phyloP scores from a whole-genome alignment of 495 filamentous ascomycete species.

The Tuber brumale region DNA sequence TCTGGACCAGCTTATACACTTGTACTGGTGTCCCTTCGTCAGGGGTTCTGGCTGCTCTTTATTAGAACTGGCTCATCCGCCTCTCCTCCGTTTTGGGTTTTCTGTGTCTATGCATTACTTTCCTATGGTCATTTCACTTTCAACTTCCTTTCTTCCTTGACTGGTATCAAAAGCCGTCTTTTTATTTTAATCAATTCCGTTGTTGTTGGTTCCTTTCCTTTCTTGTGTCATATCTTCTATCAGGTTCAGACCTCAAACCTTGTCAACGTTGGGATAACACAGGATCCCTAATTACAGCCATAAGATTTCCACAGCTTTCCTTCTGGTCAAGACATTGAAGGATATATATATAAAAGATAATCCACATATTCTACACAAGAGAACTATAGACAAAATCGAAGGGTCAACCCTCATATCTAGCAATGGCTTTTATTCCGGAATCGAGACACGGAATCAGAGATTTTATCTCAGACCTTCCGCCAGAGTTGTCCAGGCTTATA shows the following conservation, averaged over 20 bases:
- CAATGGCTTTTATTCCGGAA: not conserved
- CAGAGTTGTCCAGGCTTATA: slow-evolving; percentile 29
- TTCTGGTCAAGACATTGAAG: not conserved
- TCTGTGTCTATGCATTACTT: not conserved
- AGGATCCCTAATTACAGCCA: not conserved
- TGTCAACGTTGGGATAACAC: not conserved
- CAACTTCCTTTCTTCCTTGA: not conserved
- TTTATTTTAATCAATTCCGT: not conserved
- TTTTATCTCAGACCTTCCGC: slow-evolving; percentile 34
- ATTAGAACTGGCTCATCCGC: not conserved
- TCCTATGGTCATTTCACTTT: not conserved
- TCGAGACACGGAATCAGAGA: slow-evolving; percentile 12
- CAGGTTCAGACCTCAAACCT: not conserved
- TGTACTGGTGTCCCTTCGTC: not conserved
- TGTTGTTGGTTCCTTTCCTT: not conserved
- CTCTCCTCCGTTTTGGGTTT: not conserved
- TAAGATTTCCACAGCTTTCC: not conserved
- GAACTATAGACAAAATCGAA: not conserved
- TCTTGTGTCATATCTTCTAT: not conserved
- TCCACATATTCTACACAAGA: not conserved
- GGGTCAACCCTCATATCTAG: not conserved
- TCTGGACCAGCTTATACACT: not conserved
- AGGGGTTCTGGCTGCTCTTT: not conserved
- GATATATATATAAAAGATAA: slow-evolving; percentile 3
- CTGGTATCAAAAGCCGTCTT: not conserved